Conservation (phyloP, 176 grass and related monocot species). For the Musa troglodytarum region DNA sequence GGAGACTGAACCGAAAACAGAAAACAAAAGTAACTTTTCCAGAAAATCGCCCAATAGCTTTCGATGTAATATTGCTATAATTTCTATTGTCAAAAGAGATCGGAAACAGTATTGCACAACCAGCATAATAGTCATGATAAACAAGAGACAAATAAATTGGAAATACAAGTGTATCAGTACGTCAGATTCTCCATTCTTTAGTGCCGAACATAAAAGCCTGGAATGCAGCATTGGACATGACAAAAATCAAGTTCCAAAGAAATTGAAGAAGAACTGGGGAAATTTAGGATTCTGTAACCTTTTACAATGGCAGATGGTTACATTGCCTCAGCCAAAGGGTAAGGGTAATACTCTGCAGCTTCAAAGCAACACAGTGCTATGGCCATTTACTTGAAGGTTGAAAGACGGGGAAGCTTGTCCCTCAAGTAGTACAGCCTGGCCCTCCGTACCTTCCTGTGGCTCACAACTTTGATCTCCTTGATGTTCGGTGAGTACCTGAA, state of each 20-base stretch:
- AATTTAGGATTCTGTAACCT: too few relatives aligned
- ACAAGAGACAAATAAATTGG: slow-evolving; percentile 2
- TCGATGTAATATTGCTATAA: too few relatives aligned
- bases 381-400: slow-evolving; percentile 76
- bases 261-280: not conserved
- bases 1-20: too few relatives aligned
- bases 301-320: not conserved
- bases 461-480: slow-evolving; percentile 95
- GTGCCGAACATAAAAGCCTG: not conserved
- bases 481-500: slow-evolving; percentile 91
- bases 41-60: too few relatives aligned
- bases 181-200: not conserved
- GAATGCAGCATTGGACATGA: not conserved
- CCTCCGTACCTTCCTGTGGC: slow-evolving; percentile 88
- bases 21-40: too few relatives aligned
- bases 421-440: slow-evolving; percentile 92
- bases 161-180: not conserved
- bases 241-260: not conserved
- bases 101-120: too few relatives aligned
- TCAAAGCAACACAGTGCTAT: not conserved
- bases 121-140: too few relatives aligned
- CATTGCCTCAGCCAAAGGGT: not conserved
- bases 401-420: slow-evolving; percentile 86
- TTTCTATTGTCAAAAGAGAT: too few relatives aligned
- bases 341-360: not conserved